A percentile compares a stretch with the other conserved stretches of the same genome.
These are phyloP conservation scores for Penicillium brasilianum DNA, from an alignment of 2,329 filamentous ascomycete genomes.

Conservation along the genomic window DNA sequence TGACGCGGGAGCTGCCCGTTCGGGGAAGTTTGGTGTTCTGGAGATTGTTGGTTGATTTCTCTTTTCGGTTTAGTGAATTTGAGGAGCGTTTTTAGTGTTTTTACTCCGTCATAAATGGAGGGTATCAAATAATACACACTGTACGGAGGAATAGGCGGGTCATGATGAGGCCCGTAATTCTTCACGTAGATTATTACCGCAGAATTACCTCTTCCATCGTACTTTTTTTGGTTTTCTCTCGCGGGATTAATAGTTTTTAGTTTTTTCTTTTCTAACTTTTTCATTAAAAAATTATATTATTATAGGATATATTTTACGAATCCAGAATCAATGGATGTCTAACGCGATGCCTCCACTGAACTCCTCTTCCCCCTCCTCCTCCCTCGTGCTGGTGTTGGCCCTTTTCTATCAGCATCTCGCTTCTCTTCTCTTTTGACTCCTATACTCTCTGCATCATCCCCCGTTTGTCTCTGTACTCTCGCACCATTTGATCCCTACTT, in stretches of 20 bases:
- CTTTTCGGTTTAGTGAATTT: background rate
- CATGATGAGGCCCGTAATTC: slow-evolving; percentile 5
- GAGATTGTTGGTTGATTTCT: background rate
- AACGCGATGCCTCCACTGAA: slow-evolving; percentile 4
- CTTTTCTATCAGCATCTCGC: slow-evolving; percentile 4
- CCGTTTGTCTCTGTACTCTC: background rate
- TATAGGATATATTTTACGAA: background rate
- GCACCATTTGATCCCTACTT: background rate
- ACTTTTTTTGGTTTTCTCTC: background rate
- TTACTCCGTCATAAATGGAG: background rate
- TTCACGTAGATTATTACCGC: slow-evolving; percentile 2
- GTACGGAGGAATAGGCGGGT: background rate
- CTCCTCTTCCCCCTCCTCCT: background rate
- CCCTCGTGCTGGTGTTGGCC: background rate
- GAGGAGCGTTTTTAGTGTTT: background rate
- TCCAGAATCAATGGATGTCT: background rate
- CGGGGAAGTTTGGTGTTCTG: background rate
- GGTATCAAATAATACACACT: background rate
- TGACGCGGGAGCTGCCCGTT: slow-evolving; percentile 11
- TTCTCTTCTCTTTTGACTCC: background rate
- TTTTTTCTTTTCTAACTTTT: background rate
- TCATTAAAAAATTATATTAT: background rate
- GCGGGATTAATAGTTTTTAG: slow-evolving; percentile 1
- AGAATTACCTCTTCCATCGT: background rate
- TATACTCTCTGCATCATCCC: background rate